A percentile compares a stretch with the other conserved stretches of the same genome.
Conservation (phyloP, 2,329 filamentous ascomycete genomes). For the Pseudohalonectria lignicola region DNA sequence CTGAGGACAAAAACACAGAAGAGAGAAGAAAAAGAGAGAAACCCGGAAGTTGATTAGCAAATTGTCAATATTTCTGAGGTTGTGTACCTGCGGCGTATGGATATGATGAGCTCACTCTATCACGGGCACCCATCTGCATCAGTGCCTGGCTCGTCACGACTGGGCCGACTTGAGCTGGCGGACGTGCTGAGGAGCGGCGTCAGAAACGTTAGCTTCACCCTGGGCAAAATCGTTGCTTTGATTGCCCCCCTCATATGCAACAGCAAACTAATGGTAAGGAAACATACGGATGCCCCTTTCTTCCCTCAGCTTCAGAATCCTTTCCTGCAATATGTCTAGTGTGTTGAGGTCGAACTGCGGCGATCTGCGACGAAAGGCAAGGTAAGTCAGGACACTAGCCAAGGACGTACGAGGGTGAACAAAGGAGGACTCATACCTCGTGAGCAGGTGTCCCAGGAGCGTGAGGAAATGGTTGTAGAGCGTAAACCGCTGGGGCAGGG, state of each 20-base stretch:
- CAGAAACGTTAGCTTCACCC: constrained; percentile 8
- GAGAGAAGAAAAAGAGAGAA: too few species aligned
- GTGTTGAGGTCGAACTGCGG: constrained; percentile 44
- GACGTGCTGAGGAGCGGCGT: constrained; percentile 17
- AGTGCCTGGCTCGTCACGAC: constrained; percentile 21
- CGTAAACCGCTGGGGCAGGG: constrained; percentile 39
- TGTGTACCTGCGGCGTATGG: too few species aligned
- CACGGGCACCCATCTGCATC: constrained; percentile 11
- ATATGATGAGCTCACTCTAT: constrained; percentile 12
- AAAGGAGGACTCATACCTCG: constrained; percentile 28
- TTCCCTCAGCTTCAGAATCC: constrained; percentile 39
- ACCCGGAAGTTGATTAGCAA: too few species aligned
- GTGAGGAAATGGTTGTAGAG: constrained; percentile 45
- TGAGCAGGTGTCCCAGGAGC: constrained; percentile 37
- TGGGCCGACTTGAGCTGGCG: constrained; percentile 21
- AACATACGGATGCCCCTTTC: constrained; percentile 32
- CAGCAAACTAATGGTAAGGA: too few species aligned
- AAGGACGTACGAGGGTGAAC: too few species aligned
- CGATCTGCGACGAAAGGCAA: constrained; percentile 29
- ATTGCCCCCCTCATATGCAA: too few species aligned
- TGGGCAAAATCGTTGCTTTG: too few species aligned
- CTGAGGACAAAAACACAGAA: constrained; percentile 6
- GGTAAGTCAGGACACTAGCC: too few species aligned
- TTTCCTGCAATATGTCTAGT: constrained; percentile 35
- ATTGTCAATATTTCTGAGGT: too few species aligned